A percentile compares a stretch with the other conserved stretches of the same genome.
Evolutionary conservation across 73 alveolate species (phyloP).

Genomic region (Blepharisma japonicum): DNA sequence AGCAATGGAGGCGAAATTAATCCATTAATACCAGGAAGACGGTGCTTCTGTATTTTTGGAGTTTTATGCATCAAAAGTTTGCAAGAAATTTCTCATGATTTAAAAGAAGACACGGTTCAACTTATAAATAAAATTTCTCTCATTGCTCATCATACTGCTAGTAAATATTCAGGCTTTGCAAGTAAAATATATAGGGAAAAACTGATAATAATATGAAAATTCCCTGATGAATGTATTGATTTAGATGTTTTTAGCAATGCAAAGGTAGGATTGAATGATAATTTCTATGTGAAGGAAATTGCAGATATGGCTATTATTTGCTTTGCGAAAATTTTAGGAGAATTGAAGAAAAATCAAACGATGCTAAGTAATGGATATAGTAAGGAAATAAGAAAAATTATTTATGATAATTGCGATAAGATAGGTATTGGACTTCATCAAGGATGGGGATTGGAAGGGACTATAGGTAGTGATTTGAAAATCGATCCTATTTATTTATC

Average conservation of each 20-base stretch:
- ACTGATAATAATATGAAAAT: conserved; percentile 89
- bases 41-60: conserved; percentile 87
- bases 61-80: conserved; percentile 84
- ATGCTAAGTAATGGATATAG: conserved; percentile 57
- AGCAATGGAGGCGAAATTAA: conserved; percentile 84
- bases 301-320: conserved; percentile 91
- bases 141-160: conserved; percentile 78
- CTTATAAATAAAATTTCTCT: conserved; percentile 93
- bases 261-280: conserved; percentile 56
- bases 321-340: conserved; percentile 77
- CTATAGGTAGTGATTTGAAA: conserved; percentile 76
- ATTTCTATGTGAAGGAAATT: conserved; percentile 63
- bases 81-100: conserved; percentile 85
- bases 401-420: conserved; percentile 63
- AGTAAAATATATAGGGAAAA: conserved; percentile 94
- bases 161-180: conserved; percentile 81
- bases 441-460: conserved; percentile 96
- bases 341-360: conserved; percentile 65
- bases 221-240: conserved; percentile 49
- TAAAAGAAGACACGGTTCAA: conserved; percentile 83
- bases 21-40: conserved; percentile 96
- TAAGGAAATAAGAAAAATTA: conserved; percentile 51
- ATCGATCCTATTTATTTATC: conserved; percentile 73
- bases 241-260: conserved; percentile 52
- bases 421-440: conserved; percentile 91